Base-by-base conservation (phyloP, 2,329 filamentous ascomycete genomes). In the Sporothrix variecibatus region DNA sequence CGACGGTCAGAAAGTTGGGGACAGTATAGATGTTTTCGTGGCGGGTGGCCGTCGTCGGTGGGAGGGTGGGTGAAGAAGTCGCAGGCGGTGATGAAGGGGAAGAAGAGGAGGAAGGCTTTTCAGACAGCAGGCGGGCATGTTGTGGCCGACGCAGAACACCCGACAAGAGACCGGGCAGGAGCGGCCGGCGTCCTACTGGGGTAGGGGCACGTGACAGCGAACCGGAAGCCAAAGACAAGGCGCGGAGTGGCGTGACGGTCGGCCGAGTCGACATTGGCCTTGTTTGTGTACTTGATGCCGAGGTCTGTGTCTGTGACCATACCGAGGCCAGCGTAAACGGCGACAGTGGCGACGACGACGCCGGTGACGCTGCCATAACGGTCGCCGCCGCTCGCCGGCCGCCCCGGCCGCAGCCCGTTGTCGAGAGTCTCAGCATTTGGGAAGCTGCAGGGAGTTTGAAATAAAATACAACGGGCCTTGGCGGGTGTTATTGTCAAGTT, bases 11-110 rank as follows among this genome's bases (percentile, higher is more conserved):
- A 76, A 97, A 87, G 81, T 99, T 99, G 56, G 96, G 96, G n/a
- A 99, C 81, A 49, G 94, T 99, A 85, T 97, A 98, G 80, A 99
- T 97, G 80, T 99, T 94, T 83, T 99, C 96, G 81, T 92, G 93
- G 9, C 31, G 40, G 3, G 72, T 60, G 2, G 72, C 20, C 62
- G 40, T n/a, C 43, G 23, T 31, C 11, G 51, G 62, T 26, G 64
- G 38, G 23, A 40, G 56, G 0, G 56, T 60, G 15, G 53, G 26
- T 2, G 69, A 15, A 6, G 69, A 26, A 49, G 51, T 7, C 26
- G 72, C 28, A 2, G 71, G 20, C 1, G 67, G 3, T 1, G 49
- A n/a, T 2, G 71, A 31, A 7, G 75, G 20, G 31, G 60, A 62
- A 6, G 72, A 43, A 2, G 71, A 26, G 1, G 67, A 4, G 2